Base-by-base conservation (phyloP, 2,329 filamentous ascomycete genomes). In the Cryphonectria naterciae region DNA sequence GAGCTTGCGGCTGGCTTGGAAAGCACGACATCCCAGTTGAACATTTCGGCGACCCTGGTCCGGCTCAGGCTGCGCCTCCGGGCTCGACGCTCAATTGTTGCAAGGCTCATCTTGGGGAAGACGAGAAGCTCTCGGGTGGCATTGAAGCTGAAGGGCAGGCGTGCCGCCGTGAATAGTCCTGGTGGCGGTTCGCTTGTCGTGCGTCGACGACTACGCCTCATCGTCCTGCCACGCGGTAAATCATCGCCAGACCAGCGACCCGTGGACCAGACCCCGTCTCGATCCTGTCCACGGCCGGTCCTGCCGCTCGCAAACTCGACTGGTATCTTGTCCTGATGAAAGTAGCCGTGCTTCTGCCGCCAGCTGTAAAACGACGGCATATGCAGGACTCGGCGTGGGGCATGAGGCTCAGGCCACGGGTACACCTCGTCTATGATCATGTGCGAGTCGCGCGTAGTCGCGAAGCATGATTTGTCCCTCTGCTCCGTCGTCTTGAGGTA, bases 31-130 rank as follows among this genome's bases (percentile, higher is more conserved):
- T 70, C 52, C 73, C 73, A 76, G 72, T 78, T 74, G 73, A 82
- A 82, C 79, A 82, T 80, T 25, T 77, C 76, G 43, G 75, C 74
- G 37, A 82, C 79, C 65, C 79, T 78, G 1, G 77, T 77, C 19
- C 80, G 78, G 73, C 80, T 82, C 13, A 82, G 72, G 68, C 80
- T 81, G 28, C 80, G 76, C 37, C 80, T 73, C 4, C 81, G 76
- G 1, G 77, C 76, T 10, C 78, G 72, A 52, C 77, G 77, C 65
- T 81, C 78, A 10, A 81, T 67, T 60, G 79, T 74, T 8, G 76
- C 74, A 11, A 80, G 70, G 1, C 73, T 74, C 41, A 76, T 76
- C 25, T 67, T 73, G 4, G 77, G 78, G 66, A 76, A 79, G 32
- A 87, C 0, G 84, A 87, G 41, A 7, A 64, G 15, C 19, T 73